phyloP scores from a whole-genome alignment of 148 eudicot species.

The Persicaria maculosa region DNA sequence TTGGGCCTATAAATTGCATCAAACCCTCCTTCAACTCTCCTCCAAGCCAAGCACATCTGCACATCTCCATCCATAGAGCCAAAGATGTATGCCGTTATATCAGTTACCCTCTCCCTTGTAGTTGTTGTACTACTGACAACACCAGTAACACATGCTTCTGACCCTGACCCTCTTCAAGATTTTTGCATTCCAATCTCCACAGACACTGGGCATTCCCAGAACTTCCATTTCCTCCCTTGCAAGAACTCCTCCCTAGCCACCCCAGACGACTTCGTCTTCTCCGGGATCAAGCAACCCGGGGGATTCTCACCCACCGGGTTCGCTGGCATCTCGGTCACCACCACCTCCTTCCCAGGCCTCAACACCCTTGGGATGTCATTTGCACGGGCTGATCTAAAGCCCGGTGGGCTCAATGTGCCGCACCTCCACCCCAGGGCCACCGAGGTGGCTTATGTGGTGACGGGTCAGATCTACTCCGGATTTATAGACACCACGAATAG shows the following conservation, averaged over 20 bases:
- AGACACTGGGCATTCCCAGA: neutral
- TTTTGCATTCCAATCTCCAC: slow-evolving; percentile 42
- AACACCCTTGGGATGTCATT: slow-evolving; percentile 71
- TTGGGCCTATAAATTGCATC: neutral
- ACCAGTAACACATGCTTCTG: slow-evolving; percentile 30
- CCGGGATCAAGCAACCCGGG: slow-evolving; percentile 37
- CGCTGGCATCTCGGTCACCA: slow-evolving; percentile 36
- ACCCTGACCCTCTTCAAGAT: slow-evolving; percentile 70
- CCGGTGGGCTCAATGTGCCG: slow-evolving; percentile 55
- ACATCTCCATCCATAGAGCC: neutral
- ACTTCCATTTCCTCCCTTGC: slow-evolving; percentile 28
- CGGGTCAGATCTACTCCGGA: slow-evolving; percentile 64
- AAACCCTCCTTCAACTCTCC: neutral
- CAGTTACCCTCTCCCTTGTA: neutral
- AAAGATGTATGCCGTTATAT: slow-evolving; percentile 3
- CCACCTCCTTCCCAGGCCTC: slow-evolving; percentile 51
- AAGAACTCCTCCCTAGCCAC: slow-evolving; percentile 33
- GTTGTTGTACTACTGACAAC: neutral
- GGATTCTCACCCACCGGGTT: slow-evolving; percentile 31
- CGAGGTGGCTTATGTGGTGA: slow-evolving; percentile 52
- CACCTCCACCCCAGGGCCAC: slow-evolving; percentile 86
- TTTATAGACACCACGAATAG: slow-evolving; percentile 55
- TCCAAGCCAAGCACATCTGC: neutral
- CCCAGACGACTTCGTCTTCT: slow-evolving; percentile 49
- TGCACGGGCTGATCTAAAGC: slow-evolving; percentile 58